Evolutionary conservation across 805 yeast genomes (phyloP), one percentile per base, ranked within the genome.

Genomic region (Metschnikowia corniflorae): DNA sequence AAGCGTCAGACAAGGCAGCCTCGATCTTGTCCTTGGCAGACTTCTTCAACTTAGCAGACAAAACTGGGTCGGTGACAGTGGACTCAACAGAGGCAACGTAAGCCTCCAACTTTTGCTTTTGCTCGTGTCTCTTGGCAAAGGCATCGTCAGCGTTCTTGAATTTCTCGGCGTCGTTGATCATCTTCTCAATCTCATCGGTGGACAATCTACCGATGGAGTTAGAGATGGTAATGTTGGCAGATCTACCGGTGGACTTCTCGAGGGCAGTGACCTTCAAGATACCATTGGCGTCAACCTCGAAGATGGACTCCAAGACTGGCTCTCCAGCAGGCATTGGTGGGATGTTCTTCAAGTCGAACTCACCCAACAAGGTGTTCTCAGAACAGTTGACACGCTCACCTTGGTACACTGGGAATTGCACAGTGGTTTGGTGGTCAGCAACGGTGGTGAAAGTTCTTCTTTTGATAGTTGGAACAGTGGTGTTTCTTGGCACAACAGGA

Each of bases 51-150:
- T 93, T 93, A 61, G 96, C 86, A 61, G 96, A 49, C 75, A 86
- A 81, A 72, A 87, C 89, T 72, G 97, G 97, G 83, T 93, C 98
- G 60, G 96, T 86, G 71, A 91, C 83, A 58, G 96, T 85, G 56
- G 93, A 76, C 78, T 93, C 87, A 41, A 86, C 87, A 46, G 87
- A 56, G 35, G 60, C 54, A 67, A 93, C 95, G 84, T 91, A 91
- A 61, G 97, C 87, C 80, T 91, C 98, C 69, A 91, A 84, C 79
- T 88, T 89, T 78, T 91, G 97, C 79, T 89, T 91, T 67, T 95
- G 93, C 81, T 93, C 97, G 78, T 91, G 97, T 70, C 84, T 84
- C 89, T 89, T 91, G 74, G 97, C 94, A 85, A 91, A 93, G 61
- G 95, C 96, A 68, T 91, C 97, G 73, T 91, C 98, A 60, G 95